phyloP scores from a whole-genome alignment of 2,329 filamentous ascomycete species.

The Fusarium denticulatum region DNA sequence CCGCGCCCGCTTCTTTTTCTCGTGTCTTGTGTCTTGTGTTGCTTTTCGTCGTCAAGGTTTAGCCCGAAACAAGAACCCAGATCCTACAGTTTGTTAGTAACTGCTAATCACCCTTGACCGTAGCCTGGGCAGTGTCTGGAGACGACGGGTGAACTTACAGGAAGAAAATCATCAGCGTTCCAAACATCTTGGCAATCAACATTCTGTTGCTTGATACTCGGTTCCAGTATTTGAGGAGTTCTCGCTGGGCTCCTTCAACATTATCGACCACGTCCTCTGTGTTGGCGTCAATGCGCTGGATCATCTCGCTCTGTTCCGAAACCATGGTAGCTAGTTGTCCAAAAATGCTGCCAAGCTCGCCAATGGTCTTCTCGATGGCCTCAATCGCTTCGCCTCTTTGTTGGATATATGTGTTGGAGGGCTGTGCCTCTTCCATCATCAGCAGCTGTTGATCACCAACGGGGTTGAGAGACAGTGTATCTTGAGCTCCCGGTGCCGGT shows the following conservation, averaged over 20 bases:
- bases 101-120: background rate
- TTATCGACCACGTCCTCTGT: constrained; percentile 98
- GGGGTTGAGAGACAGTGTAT: constrained; percentile 86
- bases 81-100: constrained; percentile 44
- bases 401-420: constrained; percentile 88
- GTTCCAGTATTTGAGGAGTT: constrained; percentile 96
- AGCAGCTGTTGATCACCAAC: constrained; percentile 86
- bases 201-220: constrained; percentile 94
- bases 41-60: constrained; percentile 17
- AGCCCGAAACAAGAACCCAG: constrained; percentile 54
- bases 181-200: constrained; percentile 83
- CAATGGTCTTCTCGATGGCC: constrained; percentile 94
- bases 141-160: constrained; percentile 57
- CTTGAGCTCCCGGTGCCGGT: constrained; percentile 72
- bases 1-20: constrained; percentile 20
- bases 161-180: constrained; percentile 95
- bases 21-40: constrained; percentile 2
- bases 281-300: constrained; percentile 95
- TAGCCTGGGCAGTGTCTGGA: background rate
- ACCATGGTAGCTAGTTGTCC: constrained; percentile 97
- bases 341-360: constrained; percentile 89
- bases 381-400: constrained; percentile 96
- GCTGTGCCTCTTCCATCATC: constrained; percentile 90
- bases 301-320: constrained; percentile 96
- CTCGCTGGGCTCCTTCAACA: constrained; percentile 93